phyloP scores from a whole-genome alignment of 495 filamentous ascomycete species.

The Copromyces sp. region DNA sequence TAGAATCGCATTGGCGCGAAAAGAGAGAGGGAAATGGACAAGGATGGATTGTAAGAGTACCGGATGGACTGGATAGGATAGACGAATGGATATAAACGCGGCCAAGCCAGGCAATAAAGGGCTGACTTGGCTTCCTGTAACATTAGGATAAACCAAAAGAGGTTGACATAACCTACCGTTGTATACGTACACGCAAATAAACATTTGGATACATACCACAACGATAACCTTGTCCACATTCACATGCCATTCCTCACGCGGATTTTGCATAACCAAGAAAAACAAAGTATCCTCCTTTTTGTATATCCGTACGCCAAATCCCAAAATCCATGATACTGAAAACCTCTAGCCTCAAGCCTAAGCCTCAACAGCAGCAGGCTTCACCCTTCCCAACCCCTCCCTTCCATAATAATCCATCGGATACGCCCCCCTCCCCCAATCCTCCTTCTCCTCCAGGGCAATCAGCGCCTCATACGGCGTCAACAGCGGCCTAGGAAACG shows the following conservation, averaged over 20 bases:
- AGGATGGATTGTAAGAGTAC: background rate
- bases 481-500: slow-evolving; percentile 76
- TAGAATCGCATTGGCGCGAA: background rate
- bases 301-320: background rate
- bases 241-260: background rate
- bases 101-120: background rate
- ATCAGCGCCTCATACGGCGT: slow-evolving; percentile 94
- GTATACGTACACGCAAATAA: background rate
- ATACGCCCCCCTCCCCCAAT: slow-evolving; percentile 76
- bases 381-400: slow-evolving; percentile 79
- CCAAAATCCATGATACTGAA: background rate
- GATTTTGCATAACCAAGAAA: background rate
- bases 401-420: slow-evolving; percentile 98
- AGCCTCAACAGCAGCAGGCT: slow-evolving; percentile 20
- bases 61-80: background rate
- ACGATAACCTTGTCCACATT: background rate
- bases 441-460: slow-evolving; percentile 64
- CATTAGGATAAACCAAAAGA: background rate
- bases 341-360: background rate
- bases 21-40: background rate
- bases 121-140: background rate
- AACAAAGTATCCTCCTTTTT: background rate
- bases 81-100: background rate
- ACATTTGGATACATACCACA: background rate
- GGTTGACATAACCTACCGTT: background rate